Evolutionary conservation across 257 asterid species (phyloP).

Genomic region (Anisodus tanguticus): DNA sequence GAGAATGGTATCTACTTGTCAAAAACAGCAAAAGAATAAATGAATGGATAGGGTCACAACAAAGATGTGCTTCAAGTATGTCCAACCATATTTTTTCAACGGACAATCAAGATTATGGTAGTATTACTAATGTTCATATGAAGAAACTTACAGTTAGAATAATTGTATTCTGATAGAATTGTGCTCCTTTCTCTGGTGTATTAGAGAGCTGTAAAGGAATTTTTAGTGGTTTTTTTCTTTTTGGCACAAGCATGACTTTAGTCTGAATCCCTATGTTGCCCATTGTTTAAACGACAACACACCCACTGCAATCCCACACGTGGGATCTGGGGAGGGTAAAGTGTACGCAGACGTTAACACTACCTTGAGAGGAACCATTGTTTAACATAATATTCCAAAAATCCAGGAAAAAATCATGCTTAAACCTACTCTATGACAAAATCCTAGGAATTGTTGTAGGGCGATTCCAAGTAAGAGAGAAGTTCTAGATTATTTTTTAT

Average conservation of each 20-base stretch:
- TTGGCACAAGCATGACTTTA: background rate
- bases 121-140: constrained; percentile 2
- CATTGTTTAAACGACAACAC: background rate
- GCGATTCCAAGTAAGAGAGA: constrained; percentile 11
- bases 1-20: background rate
- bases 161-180: constrained; percentile 3
- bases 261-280: background rate
- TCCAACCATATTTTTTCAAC: background rate
- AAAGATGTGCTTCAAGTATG: background rate
- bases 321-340: too few relatives aligned
- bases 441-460: constrained; percentile 4
- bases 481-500: background rate
- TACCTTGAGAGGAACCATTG: too few relatives aligned
- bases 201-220: background rate
- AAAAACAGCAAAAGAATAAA: constrained; percentile 6
- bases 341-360: too few relatives aligned
- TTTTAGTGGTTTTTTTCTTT: background rate
- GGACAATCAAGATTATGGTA: constrained; percentile 18
- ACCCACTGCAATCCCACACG: too few relatives aligned
- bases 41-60: background rate
- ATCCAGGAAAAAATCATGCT: background rate
- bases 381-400: background rate
- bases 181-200: background rate
- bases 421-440: constrained; percentile 3
- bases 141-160: background rate